These are phyloP conservation scores for Microdochium nivale DNA, from an alignment of 2,329 filamentous ascomycete genomes.

Conservation along the genomic window DNA sequence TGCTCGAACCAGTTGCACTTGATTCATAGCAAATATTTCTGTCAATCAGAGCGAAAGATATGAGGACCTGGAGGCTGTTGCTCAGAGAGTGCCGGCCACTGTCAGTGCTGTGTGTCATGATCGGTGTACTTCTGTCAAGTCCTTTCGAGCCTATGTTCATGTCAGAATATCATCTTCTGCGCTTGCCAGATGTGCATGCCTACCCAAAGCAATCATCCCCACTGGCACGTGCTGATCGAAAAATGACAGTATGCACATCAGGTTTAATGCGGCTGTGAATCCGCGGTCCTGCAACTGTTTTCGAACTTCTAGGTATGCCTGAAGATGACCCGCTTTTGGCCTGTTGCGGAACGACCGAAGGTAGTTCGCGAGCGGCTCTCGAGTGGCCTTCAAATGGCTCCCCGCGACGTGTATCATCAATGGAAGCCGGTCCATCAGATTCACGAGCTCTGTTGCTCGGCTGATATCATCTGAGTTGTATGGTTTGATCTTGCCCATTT, in stretches of 20 bases:
- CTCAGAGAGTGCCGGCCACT: slow-evolving; percentile 28
- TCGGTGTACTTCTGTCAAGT: slow-evolving; percentile 34
- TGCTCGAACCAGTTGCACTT: slow-evolving; percentile 30
- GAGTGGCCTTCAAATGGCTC: slow-evolving; percentile 49
- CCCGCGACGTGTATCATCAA: slow-evolving; percentile 61
- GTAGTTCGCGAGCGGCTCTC: slow-evolving; percentile 53
- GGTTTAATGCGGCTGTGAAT: slow-evolving; percentile 47
- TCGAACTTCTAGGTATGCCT: slow-evolving; percentile 36
- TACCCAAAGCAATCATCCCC: slow-evolving; percentile 53
- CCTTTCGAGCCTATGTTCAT: slow-evolving; percentile 29
- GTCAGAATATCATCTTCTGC: slow-evolving; percentile 4
- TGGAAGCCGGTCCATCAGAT: slow-evolving; percentile 55
- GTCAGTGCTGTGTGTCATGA: slow-evolving; percentile 32
- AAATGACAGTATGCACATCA: slow-evolving; percentile 57
- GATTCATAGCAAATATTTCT: slow-evolving; percentile 35
- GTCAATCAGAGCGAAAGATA: slow-evolving; percentile 42
- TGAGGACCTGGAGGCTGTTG: slow-evolving; percentile 40
- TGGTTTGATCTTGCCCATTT: slow-evolving; percentile 50
- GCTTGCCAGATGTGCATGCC: slow-evolving; percentile 5
- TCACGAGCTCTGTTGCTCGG: slow-evolving; percentile 53
- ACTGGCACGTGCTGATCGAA: slow-evolving; percentile 58
- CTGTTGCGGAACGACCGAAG: slow-evolving; percentile 47
- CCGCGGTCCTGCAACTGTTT: slow-evolving; percentile 38
- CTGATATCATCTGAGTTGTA: slow-evolving; percentile 42
- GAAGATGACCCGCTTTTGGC: slow-evolving; percentile 41